Conservation (phyloP, 2,329 filamentous ascomycete genomes). For the Tolypocladium cylindrosporum region DNA sequence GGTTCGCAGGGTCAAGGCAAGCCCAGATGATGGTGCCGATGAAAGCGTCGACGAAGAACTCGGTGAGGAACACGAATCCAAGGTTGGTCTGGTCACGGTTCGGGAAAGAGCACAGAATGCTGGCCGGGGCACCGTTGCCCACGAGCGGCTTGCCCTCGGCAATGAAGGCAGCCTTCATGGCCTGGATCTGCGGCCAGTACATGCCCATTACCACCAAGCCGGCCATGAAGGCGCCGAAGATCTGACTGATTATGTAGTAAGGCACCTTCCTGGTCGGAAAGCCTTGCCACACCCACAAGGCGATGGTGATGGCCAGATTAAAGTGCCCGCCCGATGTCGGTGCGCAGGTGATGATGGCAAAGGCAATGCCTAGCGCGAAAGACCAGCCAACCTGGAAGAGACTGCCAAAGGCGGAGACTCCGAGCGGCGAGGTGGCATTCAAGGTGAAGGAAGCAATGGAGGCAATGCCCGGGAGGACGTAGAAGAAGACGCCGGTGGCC, state of each 20-base stretch:
- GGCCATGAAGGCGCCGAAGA: background rate
- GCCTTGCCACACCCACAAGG: background rate
- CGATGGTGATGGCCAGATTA: background rate
- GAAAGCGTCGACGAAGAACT: background rate
- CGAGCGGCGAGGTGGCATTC: background rate
- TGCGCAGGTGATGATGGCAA: background rate
- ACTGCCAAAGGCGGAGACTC: background rate
- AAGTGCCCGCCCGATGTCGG: background rate
- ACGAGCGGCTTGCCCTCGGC: background rate
- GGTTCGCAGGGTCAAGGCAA: background rate
- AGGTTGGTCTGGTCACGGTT: background rate
- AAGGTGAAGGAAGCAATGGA: background rate
- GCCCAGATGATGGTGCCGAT: background rate
- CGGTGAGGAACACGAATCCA: background rate
- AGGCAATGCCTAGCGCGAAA: background rate
- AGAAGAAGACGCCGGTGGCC: background rate
- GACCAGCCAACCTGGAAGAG: background rate
- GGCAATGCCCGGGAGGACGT: background rate
- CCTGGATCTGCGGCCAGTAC: background rate
- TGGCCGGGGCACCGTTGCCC: background rate
- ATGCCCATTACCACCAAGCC: background rate
- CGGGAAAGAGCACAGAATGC: background rate
- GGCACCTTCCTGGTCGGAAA: background rate
- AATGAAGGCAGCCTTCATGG: background rate
- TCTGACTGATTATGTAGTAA: background rate